These are phyloP conservation scores for Bjerkandera adusta DNA, from an alignment of 1,284 basidiomycete genomes.

Conservation along the genomic window DNA sequence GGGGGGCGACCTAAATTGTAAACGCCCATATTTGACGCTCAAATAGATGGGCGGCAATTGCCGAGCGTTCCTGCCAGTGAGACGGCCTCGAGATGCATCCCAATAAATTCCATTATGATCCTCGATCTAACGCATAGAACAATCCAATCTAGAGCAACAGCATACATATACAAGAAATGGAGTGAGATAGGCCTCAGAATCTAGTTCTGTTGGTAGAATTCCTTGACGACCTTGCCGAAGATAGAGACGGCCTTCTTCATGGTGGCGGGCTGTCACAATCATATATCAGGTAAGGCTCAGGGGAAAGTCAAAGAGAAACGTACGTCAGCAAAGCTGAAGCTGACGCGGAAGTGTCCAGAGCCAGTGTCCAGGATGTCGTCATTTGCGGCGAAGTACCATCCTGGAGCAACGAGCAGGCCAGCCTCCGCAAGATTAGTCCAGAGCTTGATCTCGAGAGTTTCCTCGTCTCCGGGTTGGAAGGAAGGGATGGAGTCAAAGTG, in stretches of 20 bases:
- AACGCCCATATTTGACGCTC: no score
- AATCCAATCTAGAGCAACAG: no score
- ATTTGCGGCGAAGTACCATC: conserved; percentile 53
- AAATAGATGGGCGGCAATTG: no score
- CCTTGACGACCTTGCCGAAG: conserved; percentile 27
- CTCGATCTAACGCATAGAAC: no score
- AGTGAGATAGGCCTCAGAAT: no score
- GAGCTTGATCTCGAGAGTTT: conserved; percentile 52
- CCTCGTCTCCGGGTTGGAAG: conserved; percentile 37
- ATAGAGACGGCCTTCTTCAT: conserved; percentile 31
- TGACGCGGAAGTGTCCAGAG: conserved; percentile 60
- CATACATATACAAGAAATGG: no score
- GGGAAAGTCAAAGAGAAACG: conserved; percentile 18
- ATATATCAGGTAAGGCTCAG: not conserved
- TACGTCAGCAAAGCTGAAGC: conserved; percentile 59
- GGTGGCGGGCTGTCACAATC: conserved; percentile 23
- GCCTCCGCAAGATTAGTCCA: conserved; percentile 56
- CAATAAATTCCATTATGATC: no score
- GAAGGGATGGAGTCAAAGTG: conserved; percentile 62
- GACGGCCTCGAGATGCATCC: no score
- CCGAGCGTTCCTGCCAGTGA: no score
- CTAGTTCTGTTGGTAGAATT: conserved; percentile 27
- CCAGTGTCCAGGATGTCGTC: conserved; percentile 28
- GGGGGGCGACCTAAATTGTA: no score
- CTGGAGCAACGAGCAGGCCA: conserved; percentile 61